Base-by-base conservation (phyloP, 208 protist genomes). In the Trypanosoma grayi region DNA sequence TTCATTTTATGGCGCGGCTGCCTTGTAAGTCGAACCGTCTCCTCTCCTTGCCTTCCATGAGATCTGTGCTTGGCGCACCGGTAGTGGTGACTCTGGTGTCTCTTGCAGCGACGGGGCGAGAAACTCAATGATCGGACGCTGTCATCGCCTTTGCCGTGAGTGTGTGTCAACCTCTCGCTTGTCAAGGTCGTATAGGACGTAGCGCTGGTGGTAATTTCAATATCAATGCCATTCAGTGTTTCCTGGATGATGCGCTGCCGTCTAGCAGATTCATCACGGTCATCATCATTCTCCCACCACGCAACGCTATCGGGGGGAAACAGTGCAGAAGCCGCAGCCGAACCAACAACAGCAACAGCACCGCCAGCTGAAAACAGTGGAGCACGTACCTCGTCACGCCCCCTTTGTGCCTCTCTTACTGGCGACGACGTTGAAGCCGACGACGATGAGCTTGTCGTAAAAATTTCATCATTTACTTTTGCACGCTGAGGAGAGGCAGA, bases 111-210 rank as follows among this genome's bases (percentile, higher is more conserved):
- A 16, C 31, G 48, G 0, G 39, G 57, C n/a, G 56, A 60, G n/a
- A 41, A 30, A 54, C 20, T 10, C 22, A 16, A 28, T 1, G 27
- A 41, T 8, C 5, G 31, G 53, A 22, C 25, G 10, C 9, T 33
- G 22, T 13, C 11, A 1, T 34, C 18, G 25, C 13, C 34, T 4
- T 18, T 31, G 10, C 20, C 34, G 30, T 24, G n/a, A 37, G 1
- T 4, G 28, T 34, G 33, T 40, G n/a, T 27, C 16, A 7, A 25
- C 54, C 60, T 37, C 70, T 85, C 36, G 67, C 51, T 81, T 28
- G 75, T 81, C 10, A 28, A 54, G 3, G 82, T 93, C 10, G 86
- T 93, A 67, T 84, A 86, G 4, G 86, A 84, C 3, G 82, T 93
- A 37, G 70, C 75, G 2, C 63, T 77, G 55, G 83, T 73, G 0